Conservation (phyloP, 1,139 yeast genomes). For the Taphrina communis region DNA sequence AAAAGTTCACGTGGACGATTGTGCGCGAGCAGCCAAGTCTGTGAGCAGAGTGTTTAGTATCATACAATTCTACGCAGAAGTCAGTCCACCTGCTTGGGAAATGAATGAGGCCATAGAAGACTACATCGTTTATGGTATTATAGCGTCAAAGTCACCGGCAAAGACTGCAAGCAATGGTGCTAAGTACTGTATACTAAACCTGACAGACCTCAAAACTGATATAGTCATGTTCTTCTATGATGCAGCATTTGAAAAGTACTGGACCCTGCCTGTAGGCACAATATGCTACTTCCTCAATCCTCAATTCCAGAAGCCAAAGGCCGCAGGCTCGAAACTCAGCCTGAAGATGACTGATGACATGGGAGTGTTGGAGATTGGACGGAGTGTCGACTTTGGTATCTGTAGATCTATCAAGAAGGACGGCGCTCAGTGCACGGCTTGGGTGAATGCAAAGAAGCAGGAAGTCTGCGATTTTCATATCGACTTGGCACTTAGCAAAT, state of each 20-base stretch:
- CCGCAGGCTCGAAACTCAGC: constrained; percentile 56
- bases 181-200: constrained; percentile 65
- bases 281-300: constrained; percentile 80
- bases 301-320: constrained; percentile 55
- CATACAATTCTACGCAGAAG: constrained; percentile 66
- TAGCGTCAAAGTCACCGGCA: constrained; percentile 64
- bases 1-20: constrained; percentile 54
- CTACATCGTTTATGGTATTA: constrained; percentile 75
- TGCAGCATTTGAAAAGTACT: constrained; percentile 68
- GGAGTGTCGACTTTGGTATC: constrained; percentile 68
- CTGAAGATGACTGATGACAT: constrained; percentile 60
- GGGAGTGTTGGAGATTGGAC: constrained; percentile 70
- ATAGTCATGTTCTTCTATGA: constrained; percentile 71
- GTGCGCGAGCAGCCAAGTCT: constrained; percentile 51
- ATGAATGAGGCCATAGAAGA: constrained; percentile 71
- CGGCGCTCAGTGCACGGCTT: constrained; percentile 62
- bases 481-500: constrained; percentile 62
- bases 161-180: constrained; percentile 53
- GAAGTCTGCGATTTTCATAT: constrained; percentile 74
- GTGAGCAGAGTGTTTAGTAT: constrained; percentile 57
- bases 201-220: constrained; percentile 70
- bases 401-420: constrained; percentile 62
- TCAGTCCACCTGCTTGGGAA: constrained; percentile 68
- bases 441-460: constrained; percentile 62
- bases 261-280: constrained; percentile 77